Percentiles rank a stretch among this genome's conserved stretches.
phyloP scores from a whole-genome alignment of 495 filamentous ascomycete species.

The Penicillium tannophilum region DNA sequence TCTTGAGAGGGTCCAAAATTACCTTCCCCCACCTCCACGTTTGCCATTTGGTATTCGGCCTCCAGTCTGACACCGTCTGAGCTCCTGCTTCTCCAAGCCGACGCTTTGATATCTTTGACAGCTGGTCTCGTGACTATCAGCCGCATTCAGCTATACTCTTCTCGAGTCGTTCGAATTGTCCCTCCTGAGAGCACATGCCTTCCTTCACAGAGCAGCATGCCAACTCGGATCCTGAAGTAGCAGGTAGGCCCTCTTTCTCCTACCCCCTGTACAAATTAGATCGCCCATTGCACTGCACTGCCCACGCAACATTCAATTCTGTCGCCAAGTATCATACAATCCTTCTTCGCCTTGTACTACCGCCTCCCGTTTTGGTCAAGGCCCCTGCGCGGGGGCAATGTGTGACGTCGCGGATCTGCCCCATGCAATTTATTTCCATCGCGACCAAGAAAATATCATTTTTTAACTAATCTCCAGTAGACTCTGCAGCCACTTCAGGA shows the following conservation, averaged over 20 bases:
- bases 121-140: slow-evolving; percentile 14
- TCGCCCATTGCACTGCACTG: slow-evolving; percentile 6
- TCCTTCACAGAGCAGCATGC: slow-evolving; percentile 36
- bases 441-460: neutral
- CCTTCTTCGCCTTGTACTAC: slow-evolving; percentile 3
- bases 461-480: slow-evolving; percentile 21
- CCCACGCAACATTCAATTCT: slow-evolving; percentile 2
- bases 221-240: slow-evolving; percentile 29
- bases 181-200: slow-evolving; percentile 31
- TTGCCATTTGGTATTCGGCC: slow-evolving; percentile 5
- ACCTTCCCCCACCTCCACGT: slow-evolving; percentile 19
- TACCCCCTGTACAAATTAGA: slow-evolving; percentile 11
- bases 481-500: slow-evolving; percentile 29
- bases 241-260: slow-evolving; percentile 36
- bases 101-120: slow-evolving; percentile 11
- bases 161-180: neutral
- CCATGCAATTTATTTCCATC: slow-evolving; percentile 6
- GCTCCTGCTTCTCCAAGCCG: neutral
- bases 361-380: neutral
- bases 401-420: neutral
- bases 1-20: slow-evolving; percentile 15
- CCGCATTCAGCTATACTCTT: slow-evolving; percentile 7
- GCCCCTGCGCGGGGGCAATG: slow-evolving; percentile 3
- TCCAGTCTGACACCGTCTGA: slow-evolving; percentile 4
- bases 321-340: slow-evolving; percentile 8